Conservation (phyloP, 805 yeast species). For the Zygosaccharomyces siamensis region DNA sequence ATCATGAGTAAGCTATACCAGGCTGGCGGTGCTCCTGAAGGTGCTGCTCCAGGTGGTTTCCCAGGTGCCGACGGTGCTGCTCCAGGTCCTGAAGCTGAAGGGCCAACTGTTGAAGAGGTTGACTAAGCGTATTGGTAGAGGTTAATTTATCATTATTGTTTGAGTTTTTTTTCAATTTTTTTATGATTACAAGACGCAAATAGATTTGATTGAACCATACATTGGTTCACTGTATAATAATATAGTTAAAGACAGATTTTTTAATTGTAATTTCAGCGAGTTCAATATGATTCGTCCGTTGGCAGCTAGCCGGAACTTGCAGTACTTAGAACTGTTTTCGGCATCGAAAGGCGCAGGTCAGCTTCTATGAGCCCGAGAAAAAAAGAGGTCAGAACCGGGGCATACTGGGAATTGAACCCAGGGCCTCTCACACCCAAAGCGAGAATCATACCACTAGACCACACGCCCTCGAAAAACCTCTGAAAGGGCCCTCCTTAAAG, state of each 20-base stretch:
- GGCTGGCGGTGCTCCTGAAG: conserved; percentile 79
- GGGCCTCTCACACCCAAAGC: conserved; percentile 48
- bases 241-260: neutral
- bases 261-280: neutral
- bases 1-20: conserved; percentile 95
- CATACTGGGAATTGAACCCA: conserved; percentile 50
- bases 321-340: too few relatives aligned
- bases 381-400: conserved; percentile 16
- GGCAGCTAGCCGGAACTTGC: too few relatives aligned
- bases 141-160: conserved; percentile 2
- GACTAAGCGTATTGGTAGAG: conserved; percentile 42
- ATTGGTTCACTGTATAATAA: neutral
- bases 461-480: conserved; percentile 23
- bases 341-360: too few relatives aligned
- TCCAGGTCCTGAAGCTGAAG: conserved; percentile 56
- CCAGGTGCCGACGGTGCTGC: conserved; percentile 61
- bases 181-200: neutral
- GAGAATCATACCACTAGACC: conserved; percentile 35
- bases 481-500: too few relatives aligned
- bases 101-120: conserved; percentile 80
- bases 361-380: too few relatives aligned
- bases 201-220: neutral
- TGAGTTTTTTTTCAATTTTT: conserved; percentile 1
- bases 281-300: too few relatives aligned
- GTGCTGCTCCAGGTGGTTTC: conserved; percentile 58